A percentile compares a stretch with the other conserved stretches of the same genome.
phyloP scores from a whole-genome alignment of 1,284 basidiomycete species.

The Papiliotrema nemorosa region DNA sequence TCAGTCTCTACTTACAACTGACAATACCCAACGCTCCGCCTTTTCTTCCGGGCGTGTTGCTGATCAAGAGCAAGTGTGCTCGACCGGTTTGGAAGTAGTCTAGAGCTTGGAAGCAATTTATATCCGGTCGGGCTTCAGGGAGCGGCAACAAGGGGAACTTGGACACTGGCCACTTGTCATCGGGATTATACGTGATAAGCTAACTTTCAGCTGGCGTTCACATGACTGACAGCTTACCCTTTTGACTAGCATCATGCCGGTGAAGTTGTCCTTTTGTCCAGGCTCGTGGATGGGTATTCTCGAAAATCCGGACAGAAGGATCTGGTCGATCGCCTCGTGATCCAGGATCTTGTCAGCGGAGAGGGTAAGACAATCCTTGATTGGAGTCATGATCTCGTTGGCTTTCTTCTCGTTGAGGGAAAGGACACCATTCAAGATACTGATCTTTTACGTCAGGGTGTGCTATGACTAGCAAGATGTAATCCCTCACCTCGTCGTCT shows the following conservation, averaged over 20 bases:
- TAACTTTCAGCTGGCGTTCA: constrained; percentile 33
- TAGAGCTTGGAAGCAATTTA: constrained; percentile 66
- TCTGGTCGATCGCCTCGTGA: constrained; percentile 67
- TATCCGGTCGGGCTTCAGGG: constrained; percentile 81
- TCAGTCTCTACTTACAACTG: constrained; percentile 44
- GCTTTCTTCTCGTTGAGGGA: constrained; percentile 81
- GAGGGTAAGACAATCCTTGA: constrained; percentile 54
- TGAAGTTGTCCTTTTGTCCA: constrained; percentile 68
- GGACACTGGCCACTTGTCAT: constrained; percentile 70
- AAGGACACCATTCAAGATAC: constrained; percentile 80
- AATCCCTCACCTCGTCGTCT: constrained; percentile 61
- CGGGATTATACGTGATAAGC: constrained; percentile 87
- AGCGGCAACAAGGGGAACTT: constrained; percentile 73
- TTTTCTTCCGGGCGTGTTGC: constrained; percentile 70
- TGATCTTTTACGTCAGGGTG: constrained; percentile 56
- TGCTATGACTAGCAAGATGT: neutral
- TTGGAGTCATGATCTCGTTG: constrained; percentile 80
- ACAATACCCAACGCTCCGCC: constrained; percentile 80
- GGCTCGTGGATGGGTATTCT: constrained; percentile 87
- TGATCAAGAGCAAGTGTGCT: constrained; percentile 86
- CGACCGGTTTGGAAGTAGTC: constrained; percentile 85
- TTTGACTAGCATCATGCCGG: constrained; percentile 84
- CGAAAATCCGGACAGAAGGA: constrained; percentile 81
- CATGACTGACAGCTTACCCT: constrained; percentile 54
- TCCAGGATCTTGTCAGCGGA: constrained; percentile 73